Base-by-base conservation (phyloP, 768 basidiomycete genomes). In the Sarcodon aspratus region DNA sequence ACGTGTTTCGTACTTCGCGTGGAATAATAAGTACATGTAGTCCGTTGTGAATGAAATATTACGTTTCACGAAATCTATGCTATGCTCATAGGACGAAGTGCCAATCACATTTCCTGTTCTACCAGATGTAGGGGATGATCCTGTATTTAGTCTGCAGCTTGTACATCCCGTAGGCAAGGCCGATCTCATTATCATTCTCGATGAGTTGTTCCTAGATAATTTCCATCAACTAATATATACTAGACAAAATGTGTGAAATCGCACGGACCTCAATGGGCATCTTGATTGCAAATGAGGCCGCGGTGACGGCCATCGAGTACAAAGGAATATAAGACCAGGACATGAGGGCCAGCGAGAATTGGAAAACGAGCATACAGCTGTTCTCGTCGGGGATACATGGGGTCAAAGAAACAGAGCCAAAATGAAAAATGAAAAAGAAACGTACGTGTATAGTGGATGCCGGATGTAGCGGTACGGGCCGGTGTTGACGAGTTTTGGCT, bases 401-500 rank as follows among this genome's bases (percentile, higher is more conserved):
- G 2, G 40, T 42, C 13, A 15, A 13, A 2, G 11, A 9, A 42
- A 42, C 13, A 13, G 40, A 27, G 21, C 21, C 21, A 27, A 27
- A 27, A 27, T 27, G n/a, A n/a, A 27, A 27, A 27, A 27, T 13
- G 5, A 42, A 42, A 17, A 6, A 13, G 40, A 8, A 42, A 42
- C 40, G 15, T 6, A 27, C 40, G 56, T 55, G 32, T 60, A 65
- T 13, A 58, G 57, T 1, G 64, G 64, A 44, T 65, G 64, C 43
- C 64, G 58, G 8, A 65, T 52, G 47, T 54, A 27, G 13, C 50
- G 32, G 36, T 65, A 65, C 5, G 61, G 64, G 8, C 61, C 62
- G 7, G 33, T 50, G 17, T 54, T 60, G 50, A 65, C 58, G 48
- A 65, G 60, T 36, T 53, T 42, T 8, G 40, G 13, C 40, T 5